Evolutionary conservation across 2,329 filamentous ascomycete species (phyloP).

Genomic region (Immersiporthe knoxdaviesiana): DNA sequence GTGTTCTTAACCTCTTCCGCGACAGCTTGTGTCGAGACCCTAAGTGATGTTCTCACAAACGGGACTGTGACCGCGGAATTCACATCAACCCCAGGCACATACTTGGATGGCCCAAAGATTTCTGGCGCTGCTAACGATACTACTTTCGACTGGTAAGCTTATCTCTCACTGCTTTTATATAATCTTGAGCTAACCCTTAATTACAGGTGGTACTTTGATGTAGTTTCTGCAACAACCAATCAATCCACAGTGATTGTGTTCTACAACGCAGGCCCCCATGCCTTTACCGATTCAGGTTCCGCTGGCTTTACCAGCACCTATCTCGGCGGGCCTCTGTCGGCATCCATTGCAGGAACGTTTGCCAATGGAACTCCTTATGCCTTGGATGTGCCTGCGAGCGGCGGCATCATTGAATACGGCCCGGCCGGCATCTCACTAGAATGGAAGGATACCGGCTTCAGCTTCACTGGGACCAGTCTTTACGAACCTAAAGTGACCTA

Average conservation of each 20-base stretch:
- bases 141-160: too few species aligned
- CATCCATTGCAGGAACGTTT: slow-evolving; percentile 16
- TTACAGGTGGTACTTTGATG: slow-evolving; percentile 30
- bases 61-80: too few species aligned
- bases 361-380: slow-evolving; percentile 24
- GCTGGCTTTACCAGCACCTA: slow-evolving; percentile 22
- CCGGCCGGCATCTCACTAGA: slow-evolving; percentile 8
- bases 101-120: too few species aligned
- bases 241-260: slow-evolving; percentile 25
- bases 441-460: slow-evolving; percentile 20
- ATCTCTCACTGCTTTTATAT: too few species aligned
- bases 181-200: too few species aligned
- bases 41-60: too few species aligned
- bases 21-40: too few species aligned
- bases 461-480: slow-evolving; percentile 20
- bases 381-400: slow-evolving; percentile 10
- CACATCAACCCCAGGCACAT: too few species aligned
- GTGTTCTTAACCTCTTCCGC: too few species aligned
- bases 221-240: slow-evolving; percentile 18
- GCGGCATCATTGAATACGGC: slow-evolving; percentile 10
- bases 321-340: slow-evolving; percentile 8
- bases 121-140: too few species aligned
- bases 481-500: slow-evolving; percentile 13
- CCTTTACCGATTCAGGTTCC: slow-evolving; percentile 24
- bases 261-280: too few species aligned